Evolutionary conservation across 2,329 filamentous ascomycete species (phyloP).

Genomic region (Macrophomina phaseolina): DNA sequence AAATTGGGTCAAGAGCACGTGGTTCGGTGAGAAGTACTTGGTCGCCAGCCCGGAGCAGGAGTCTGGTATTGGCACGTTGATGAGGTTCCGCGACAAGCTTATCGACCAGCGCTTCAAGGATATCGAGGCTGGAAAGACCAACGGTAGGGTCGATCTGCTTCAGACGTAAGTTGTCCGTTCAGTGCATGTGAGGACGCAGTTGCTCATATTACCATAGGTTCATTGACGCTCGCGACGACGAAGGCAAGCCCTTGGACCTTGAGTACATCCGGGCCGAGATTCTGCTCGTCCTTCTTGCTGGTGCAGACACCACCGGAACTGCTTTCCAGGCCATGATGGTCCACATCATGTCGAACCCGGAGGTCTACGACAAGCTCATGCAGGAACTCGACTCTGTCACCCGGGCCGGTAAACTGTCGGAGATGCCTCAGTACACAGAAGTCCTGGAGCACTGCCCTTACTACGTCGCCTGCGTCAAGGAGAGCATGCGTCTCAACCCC

Average conservation of each 20-base stretch:
- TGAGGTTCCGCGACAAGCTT: conserved; percentile 63
- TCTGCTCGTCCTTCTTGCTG: conserved; percentile 58
- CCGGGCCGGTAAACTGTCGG: conserved; percentile 36
- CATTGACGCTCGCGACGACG: conserved; percentile 44
- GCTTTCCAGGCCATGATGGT: conserved; percentile 56
- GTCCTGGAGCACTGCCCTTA: conserved; percentile 48
- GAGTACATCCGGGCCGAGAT: conserved; percentile 62
- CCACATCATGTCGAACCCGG: conserved; percentile 47
- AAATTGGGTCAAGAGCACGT: conserved; percentile 61
- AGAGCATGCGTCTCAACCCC: conserved; percentile 58
- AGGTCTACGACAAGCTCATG: conserved; percentile 55
- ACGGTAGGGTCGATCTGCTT: conserved; percentile 57
- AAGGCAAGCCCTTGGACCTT: conserved; percentile 53
- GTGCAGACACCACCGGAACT: conserved; percentile 60
- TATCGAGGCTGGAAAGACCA: conserved; percentile 52
- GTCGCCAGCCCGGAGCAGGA: conserved; percentile 60
- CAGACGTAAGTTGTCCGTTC: conserved; percentile 47
- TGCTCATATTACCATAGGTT: conserved; percentile 32
- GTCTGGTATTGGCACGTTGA: conserved; percentile 61
- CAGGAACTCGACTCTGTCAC: conserved; percentile 52
- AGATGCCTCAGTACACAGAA: conserved; percentile 37
- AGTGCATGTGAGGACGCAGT: not conserved
- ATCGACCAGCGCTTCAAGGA: conserved; percentile 56
- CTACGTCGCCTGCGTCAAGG: conserved; percentile 58
- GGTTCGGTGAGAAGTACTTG: conserved; percentile 57